Percentiles rank a stretch among this genome's conserved stretches.
These are phyloP conservation scores for Prunus mongolica DNA, from an alignment of 306 rosid species.

Conservation along the genomic window DNA sequence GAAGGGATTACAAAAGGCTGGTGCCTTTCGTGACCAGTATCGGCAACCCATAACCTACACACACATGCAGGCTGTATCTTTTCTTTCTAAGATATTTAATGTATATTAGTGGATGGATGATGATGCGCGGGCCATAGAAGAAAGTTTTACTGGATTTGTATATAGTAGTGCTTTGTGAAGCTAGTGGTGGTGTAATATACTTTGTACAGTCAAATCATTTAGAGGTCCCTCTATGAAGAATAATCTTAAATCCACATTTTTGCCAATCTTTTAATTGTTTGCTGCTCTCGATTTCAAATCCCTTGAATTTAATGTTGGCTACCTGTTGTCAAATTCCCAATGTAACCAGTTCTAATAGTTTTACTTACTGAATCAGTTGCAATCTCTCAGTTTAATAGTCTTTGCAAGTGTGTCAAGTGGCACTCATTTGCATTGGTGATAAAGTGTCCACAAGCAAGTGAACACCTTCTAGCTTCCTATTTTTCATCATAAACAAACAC, in stretches of 20 bases:
- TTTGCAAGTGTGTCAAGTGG: no score
- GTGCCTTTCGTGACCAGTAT: conserved; percentile 86
- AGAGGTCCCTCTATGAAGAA: background rate
- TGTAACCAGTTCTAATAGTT: no score
- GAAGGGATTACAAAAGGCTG: conserved; percentile 78
- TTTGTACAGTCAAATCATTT: conserved; percentile 10
- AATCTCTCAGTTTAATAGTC: no score
- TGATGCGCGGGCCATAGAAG: conserved; percentile 8
- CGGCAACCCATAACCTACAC: conserved; percentile 58
- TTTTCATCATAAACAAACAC: no score
- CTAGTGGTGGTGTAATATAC: conserved; percentile 25
- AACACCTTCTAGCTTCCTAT: no score
- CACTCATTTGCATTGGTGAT: no score
- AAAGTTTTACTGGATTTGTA: conserved; percentile 38
- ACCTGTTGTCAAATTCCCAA: no score
- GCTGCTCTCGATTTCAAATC: no score
- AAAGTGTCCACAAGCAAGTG: no score
- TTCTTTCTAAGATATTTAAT: background rate
- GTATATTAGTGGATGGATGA: background rate
- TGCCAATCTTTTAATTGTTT: background rate
- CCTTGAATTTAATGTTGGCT: no score
- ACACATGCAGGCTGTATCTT: background rate
- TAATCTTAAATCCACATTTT: background rate
- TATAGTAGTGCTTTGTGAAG: conserved; percentile 38
- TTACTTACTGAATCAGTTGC: no score